A percentile compares a stretch with the other conserved stretches of the same genome.
Evolutionary conservation across 2,329 filamentous ascomycete genomes (phyloP).

Genomic region (Parafenestella ontariensis): DNA sequence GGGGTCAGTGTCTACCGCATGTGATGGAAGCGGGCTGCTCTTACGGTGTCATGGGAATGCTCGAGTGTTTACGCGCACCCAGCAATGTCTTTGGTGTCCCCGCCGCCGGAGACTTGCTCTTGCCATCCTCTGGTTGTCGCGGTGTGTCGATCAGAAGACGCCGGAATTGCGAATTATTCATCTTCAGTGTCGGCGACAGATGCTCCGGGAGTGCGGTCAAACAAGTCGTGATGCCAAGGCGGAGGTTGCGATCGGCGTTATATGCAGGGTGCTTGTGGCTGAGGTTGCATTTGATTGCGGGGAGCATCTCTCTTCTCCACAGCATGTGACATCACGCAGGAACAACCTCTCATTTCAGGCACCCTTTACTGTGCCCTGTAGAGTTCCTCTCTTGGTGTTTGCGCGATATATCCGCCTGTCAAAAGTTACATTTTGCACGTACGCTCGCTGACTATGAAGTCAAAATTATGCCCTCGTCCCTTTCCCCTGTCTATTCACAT

Average conservation of each 20-base stretch:
- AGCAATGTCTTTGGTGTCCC: constrained; percentile 59
- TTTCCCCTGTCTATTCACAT: background rate
- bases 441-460: background rate
- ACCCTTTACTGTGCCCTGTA: background rate
- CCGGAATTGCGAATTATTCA: constrained; percentile 97
- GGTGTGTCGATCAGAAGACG: constrained; percentile 67
- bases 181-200: constrained; percentile 48
- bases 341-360: background rate
- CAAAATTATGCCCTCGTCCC: background rate
- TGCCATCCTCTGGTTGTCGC: constrained; percentile 43
- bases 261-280: background rate
- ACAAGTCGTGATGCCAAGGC: background rate
- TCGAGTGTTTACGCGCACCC: constrained; percentile 79
- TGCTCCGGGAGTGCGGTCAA: background rate
- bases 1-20: constrained; percentile 8
- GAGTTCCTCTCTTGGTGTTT: background rate
- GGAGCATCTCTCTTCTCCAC: background rate
- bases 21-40: constrained; percentile 31
- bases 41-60: constrained; percentile 93
- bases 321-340: background rate
- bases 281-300: background rate
- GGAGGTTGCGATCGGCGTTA: background rate
- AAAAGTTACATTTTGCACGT: background rate
- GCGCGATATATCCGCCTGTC: background rate
- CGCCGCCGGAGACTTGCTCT: constrained; percentile 30